Conservation (phyloP, 2,329 filamentous ascomycete species). For the Raffaelea albimanens region DNA sequence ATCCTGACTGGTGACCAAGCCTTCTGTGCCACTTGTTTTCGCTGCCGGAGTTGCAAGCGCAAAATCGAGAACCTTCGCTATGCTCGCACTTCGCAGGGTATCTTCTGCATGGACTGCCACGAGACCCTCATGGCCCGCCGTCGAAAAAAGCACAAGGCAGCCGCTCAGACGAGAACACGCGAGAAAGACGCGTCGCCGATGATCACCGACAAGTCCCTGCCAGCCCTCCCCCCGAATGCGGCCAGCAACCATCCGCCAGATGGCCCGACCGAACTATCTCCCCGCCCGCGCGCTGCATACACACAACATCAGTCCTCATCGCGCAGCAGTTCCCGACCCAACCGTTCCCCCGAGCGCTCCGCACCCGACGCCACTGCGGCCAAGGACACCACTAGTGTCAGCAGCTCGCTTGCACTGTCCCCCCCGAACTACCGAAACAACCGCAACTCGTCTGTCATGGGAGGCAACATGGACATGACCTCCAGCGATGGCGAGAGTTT, state of each 20-base stretch:
- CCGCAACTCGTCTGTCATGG: slow-evolving; percentile 59
- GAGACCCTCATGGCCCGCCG: slow-evolving; percentile 91
- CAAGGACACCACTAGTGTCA: slow-evolving; percentile 19
- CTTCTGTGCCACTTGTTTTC: slow-evolving; percentile 94
- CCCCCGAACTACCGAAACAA: slow-evolving; percentile 70
- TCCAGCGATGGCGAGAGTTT: slow-evolving; percentile 55
- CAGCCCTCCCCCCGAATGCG: slow-evolving; percentile 75
- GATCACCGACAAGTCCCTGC: slow-evolving; percentile 84
- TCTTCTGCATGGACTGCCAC: slow-evolving; percentile 99
- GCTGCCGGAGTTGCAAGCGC: slow-evolving; percentile 94
- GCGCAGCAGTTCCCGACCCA: slow-evolving; percentile 40
- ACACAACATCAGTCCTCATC: slow-evolving; percentile 45
- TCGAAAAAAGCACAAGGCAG: slow-evolving; percentile 73
- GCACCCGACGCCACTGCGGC: slow-evolving; percentile 26
- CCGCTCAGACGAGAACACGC: slow-evolving; percentile 48
- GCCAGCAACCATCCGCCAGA: slow-evolving; percentile 45
- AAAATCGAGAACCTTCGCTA: slow-evolving; percentile 98
- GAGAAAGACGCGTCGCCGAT: slow-evolving; percentile 56
- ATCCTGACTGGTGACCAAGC: slow-evolving; percentile 97
- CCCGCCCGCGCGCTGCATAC: slow-evolving; percentile 45
- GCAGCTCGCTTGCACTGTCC: slow-evolving; percentile 49
- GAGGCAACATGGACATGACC: slow-evolving; percentile 24
- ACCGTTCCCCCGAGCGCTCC: slow-evolving; percentile 44
- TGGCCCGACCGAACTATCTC: slow-evolving; percentile 60
- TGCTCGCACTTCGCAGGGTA: slow-evolving; percentile 93